These are phyloP conservation scores for Zygnema circumcarinatum DNA, from an alignment of 139 green algal species.

Conservation along the genomic window DNA sequence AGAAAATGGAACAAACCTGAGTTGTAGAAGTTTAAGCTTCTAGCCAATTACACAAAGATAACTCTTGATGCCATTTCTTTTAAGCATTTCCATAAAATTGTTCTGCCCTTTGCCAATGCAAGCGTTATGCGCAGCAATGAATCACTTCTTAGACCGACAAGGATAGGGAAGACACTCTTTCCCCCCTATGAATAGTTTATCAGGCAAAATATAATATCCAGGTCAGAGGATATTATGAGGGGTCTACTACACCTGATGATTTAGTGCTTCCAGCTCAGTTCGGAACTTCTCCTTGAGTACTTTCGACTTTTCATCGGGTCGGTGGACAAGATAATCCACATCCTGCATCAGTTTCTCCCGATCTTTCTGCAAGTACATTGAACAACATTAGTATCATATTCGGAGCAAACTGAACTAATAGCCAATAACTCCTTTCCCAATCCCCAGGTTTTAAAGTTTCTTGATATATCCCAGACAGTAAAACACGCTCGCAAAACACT, in stretches of 20 bases:
- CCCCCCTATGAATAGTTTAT: no score
- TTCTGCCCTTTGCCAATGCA: no score
- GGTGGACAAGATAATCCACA: neutral
- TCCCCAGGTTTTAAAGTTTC: neutral
- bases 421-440: neutral
- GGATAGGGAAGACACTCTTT: no score
- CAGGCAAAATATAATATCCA: no score
- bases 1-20: neutral
- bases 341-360: neutral
- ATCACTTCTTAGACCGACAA: no score
- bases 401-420: neutral
- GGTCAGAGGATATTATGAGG: no score
- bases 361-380: conserved; percentile 7
- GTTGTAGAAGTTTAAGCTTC: neutral
- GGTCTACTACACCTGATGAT: conserved; percentile 19
- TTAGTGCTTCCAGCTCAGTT: neutral
- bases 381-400: neutral
- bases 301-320: neutral
- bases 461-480: no score
- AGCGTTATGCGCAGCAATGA: no score
- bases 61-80: no score
- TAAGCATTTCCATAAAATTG: no score
- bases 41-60: no score
- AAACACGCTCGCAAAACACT: no score
- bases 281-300: neutral